A percentile compares a stretch with the other conserved stretches of the same genome.
Conservation (phyloP, 2,329 filamentous ascomycete genomes). For the Fusarium sp. region DNA sequence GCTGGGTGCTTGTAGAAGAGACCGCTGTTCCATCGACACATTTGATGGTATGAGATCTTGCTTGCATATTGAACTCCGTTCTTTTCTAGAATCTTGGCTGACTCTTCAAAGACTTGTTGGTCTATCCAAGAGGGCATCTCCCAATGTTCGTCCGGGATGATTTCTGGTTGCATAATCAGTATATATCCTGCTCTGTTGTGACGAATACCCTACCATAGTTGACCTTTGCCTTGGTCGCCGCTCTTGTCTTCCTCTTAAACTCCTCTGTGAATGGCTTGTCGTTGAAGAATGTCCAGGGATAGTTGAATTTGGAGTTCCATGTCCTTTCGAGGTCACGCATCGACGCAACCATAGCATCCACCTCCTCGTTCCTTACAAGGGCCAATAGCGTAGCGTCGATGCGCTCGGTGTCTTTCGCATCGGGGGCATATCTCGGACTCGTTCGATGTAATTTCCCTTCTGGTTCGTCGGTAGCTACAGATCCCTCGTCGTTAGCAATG, state of each 20-base stretch:
- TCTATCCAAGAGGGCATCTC: constrained; percentile 93
- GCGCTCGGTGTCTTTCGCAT: constrained; percentile 79
- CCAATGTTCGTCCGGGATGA: constrained; percentile 97
- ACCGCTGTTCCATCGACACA: constrained; percentile 99
- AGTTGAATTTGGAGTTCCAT: constrained; percentile 99
- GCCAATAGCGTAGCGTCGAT: constrained; percentile 94
- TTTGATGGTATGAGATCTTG: constrained; percentile 94
- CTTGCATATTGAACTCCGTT: constrained; percentile 90
- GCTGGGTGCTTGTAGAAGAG: constrained; percentile 98
- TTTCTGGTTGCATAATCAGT: constrained; percentile 63
- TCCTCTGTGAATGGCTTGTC: constrained; percentile 93
- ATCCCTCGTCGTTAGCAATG: constrained; percentile 29
- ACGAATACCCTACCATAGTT: constrained; percentile 73
- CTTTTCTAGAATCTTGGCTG: constrained; percentile 82
- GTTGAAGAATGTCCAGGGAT: constrained; percentile 99
- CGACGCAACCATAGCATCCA: constrained; percentile 83
- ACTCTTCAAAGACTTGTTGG: constrained; percentile 84
- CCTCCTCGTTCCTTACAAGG: constrained; percentile 91
- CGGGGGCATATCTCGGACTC: constrained; percentile 80
- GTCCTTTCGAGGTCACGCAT: constrained; percentile 94
- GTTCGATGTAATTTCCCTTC: constrained; percentile 79
- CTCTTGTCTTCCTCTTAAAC: constrained; percentile 85
- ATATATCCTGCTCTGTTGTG: not conserved
- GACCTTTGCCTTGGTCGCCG: constrained; percentile 87
- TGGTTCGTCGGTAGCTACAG: constrained; percentile 82